Base-by-base conservation (phyloP, 1,284 basidiomycete genomes). In the Pyrrhoderma noxium region DNA sequence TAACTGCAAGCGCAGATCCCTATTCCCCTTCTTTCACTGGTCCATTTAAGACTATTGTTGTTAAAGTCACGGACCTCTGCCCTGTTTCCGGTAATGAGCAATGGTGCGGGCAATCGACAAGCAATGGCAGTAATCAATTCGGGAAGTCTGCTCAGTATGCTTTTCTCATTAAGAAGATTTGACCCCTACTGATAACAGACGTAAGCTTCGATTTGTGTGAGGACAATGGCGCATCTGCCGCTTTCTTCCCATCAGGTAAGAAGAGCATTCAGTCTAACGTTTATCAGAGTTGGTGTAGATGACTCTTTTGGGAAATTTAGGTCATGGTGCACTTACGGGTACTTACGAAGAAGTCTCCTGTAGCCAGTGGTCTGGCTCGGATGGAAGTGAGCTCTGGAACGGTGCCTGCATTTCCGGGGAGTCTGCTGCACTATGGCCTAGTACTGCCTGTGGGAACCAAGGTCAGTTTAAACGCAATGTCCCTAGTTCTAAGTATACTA, bases 171-270 rank as follows among this genome's bases (percentile, higher is more conserved):
- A 14, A 21, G 11, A 19, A 51, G 23, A 4, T 18, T 5, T 36
- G 35, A 46, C 18, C 41, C 8, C 5, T 35, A 41, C 21, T 14
- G 37, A 35, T 34, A 55, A 52, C 40, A 34, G n/a, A 18, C 8
- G 40, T 34, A 49, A 79, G 76, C 62, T 82, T 81, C 59, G 79
- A 82, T 60, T 71, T 82, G 27, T 80, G 79, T 59, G 66, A 75
- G 53, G 79, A 80, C 57, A 76, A 75, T 9, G 77, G 79, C 43
- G 76, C 74, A 23, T 58, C 74, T 2, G 59, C 45, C 2, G 69
- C 67, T 13, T 81, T 82, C 67, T 82, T 82, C 73, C 77, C 77
- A 2, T 70, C 69, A 2, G 73, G 63, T 64, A 42, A 31, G 27
- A 31, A 31, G 7, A 31, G 27, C 40, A 57, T 56, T n/a, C 13